These are phyloP conservation scores for Rhododendron ferrugineum DNA, from an alignment of 148 eudicot genomes.

Conservation along the genomic window DNA sequence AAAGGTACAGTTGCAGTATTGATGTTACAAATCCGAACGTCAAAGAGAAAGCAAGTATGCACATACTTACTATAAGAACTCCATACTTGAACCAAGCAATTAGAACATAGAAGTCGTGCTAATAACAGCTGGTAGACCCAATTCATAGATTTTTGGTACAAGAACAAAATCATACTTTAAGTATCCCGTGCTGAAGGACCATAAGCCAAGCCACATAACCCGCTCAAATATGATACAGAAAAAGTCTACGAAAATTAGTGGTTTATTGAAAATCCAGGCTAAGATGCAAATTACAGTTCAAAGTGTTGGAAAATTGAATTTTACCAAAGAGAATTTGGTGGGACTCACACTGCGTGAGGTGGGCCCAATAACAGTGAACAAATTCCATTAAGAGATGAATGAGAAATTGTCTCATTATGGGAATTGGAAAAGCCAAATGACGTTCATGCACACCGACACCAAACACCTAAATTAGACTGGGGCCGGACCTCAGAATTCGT, in stretches of 20 bases:
- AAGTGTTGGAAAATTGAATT: background rate
- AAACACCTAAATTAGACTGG: no score
- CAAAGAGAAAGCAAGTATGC: background rate
- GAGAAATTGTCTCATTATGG: no score
- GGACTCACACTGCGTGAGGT: no score
- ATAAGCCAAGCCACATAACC: background rate
- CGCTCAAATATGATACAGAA: background rate
- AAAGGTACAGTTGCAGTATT: background rate
- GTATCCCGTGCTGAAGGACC: background rate
- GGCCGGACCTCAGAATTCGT: no score
- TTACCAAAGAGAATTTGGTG: no score
- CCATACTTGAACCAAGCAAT: background rate
- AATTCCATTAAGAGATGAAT: no score
- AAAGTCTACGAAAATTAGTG: background rate
- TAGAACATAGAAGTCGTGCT: background rate
- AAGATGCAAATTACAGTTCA: background rate
- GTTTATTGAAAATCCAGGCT: background rate
- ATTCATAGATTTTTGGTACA: background rate
- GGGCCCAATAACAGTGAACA: no score
- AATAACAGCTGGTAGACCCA: background rate
- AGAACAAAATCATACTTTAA: background rate
- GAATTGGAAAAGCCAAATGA: no score
- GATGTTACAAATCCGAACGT: background rate
- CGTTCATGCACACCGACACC: no score
- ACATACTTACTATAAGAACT: background rate